Percentiles rank a stretch among this genome's conserved stretches.
phyloP scores from a whole-genome alignment of 805 yeast species.

The Priceomyces fermenticarens region DNA sequence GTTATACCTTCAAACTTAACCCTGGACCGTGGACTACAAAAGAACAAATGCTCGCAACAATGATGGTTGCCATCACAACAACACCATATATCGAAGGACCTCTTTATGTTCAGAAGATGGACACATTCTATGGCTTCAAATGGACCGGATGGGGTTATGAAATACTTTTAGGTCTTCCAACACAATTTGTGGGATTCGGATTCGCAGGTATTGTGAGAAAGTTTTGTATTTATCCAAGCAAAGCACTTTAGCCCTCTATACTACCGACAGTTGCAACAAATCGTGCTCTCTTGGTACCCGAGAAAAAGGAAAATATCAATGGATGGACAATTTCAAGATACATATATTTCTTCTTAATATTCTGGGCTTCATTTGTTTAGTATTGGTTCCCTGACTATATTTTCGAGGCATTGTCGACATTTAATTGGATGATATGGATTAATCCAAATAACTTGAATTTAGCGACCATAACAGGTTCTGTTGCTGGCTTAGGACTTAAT shows the following conservation, averaged over 20 bases:
- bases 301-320: conserved; percentile 24
- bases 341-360: conserved; percentile 18
- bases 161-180: conserved; percentile 18
- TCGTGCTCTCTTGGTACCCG: conserved; percentile 21
- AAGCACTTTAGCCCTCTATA: conserved; percentile 50
- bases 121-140: conserved; percentile 17
- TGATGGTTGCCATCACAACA: conserved; percentile 28
- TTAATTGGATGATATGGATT: conserved; percentile 58
- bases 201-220: conserved; percentile 27
- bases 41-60: conserved; percentile 64
- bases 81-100: conserved; percentile 30
- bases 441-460: conserved; percentile 46
- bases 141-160: conserved; percentile 30
- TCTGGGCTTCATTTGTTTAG: conserved; percentile 29
- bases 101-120: conserved; percentile 21
- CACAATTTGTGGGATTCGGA: conserved; percentile 28
- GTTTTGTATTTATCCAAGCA: conserved; percentile 46
- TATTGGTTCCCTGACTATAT: conserved; percentile 45
- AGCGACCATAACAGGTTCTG: conserved; percentile 44
- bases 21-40: conserved; percentile 66
- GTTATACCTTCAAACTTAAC: conserved; percentile 40
- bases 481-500: conserved; percentile 47
- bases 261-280: conserved; percentile 29
- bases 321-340: conserved; percentile 31
- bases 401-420: conserved; percentile 36